Percentiles rank a stretch among this genome's conserved stretches.
Conservation (phyloP, 1,284 basidiomycete genomes). For the Tilletia caries region DNA sequence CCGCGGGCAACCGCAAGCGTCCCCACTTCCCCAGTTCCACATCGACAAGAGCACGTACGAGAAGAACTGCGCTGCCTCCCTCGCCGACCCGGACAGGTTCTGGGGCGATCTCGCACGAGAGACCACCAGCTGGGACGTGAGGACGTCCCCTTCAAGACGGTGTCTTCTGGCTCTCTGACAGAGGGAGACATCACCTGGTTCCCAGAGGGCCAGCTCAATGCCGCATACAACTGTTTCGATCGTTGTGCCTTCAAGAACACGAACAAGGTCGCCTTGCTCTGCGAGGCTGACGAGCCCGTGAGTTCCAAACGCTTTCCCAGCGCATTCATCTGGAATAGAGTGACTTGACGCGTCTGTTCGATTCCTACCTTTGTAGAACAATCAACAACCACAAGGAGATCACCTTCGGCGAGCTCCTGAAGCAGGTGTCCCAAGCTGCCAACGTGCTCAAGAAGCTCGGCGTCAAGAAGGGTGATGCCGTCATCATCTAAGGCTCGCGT, state of each 20-base stretch:
- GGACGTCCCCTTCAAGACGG: conserved; percentile 86
- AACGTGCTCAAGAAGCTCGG: conserved; percentile 87
- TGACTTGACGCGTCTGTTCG: no score
- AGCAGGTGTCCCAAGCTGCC: conserved; percentile 76
- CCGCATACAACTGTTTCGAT: conserved; percentile 96
- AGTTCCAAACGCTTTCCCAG: no score
- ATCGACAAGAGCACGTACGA: conserved; percentile 36
- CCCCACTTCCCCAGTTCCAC: conserved; percentile 33
- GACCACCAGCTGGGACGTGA: conserved; percentile 66
- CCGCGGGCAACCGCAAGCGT: conserved; percentile 22
- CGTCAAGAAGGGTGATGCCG: no score
- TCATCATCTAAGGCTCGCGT: no score
- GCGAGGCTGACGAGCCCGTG: conserved; percentile 98
- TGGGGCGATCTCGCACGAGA: conserved; percentile 69
- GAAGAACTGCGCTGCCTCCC: conserved; percentile 31
- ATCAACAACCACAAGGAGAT: conserved; percentile 11
- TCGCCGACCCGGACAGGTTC: conserved; percentile 42
- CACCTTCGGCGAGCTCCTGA: conserved; percentile 66
- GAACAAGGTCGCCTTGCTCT: conserved; percentile 93
- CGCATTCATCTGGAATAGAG: no score
- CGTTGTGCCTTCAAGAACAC: conserved; percentile 89
- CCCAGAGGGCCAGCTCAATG: conserved; percentile 59
- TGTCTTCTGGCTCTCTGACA: conserved; percentile 77
- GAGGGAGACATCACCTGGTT: conserved; percentile 93
- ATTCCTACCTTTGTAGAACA: no score